Conservation (phyloP, 2,329 filamentous ascomycete species). For the Trichophyton schoenleinii region DNA sequence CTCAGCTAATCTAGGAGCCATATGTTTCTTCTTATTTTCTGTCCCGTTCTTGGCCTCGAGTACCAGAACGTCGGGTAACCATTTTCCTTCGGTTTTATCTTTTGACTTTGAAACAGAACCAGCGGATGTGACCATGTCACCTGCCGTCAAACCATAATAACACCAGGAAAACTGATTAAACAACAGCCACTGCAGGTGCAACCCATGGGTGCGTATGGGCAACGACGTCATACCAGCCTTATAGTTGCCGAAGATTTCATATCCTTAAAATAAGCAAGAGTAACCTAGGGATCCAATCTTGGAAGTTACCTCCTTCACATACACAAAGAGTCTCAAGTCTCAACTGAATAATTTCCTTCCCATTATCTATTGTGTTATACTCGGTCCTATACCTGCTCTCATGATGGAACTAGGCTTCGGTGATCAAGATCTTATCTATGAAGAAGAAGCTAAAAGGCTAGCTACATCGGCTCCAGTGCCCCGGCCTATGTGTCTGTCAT, state of each 20-base stretch:
- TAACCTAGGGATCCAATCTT: neutral
- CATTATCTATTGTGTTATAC: too few species aligned
- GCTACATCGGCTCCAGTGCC: neutral
- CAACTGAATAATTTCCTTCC: neutral
- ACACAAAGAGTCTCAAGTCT: neutral
- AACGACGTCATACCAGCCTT: neutral
- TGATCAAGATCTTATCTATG: slow-evolving; percentile 1
- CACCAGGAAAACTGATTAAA: neutral
- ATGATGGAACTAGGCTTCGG: neutral
- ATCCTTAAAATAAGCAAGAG: neutral
- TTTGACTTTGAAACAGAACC: neutral
- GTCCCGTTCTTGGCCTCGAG: neutral
- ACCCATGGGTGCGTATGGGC: neutral
- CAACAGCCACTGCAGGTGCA: neutral
- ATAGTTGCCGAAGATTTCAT: neutral
- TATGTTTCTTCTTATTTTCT: too few species aligned
- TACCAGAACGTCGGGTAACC: too few species aligned
- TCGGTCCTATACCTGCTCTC: too few species aligned
- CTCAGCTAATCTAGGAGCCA: neutral
- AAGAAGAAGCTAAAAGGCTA: neutral
- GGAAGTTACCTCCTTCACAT: neutral
- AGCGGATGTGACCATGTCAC: neutral
- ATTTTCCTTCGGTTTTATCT: too few species aligned
- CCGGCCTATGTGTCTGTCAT: neutral
- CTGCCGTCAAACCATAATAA: neutral